Base-by-base conservation (phyloP, 306 rosid genomes). In the Corylus heterophylla region DNA sequence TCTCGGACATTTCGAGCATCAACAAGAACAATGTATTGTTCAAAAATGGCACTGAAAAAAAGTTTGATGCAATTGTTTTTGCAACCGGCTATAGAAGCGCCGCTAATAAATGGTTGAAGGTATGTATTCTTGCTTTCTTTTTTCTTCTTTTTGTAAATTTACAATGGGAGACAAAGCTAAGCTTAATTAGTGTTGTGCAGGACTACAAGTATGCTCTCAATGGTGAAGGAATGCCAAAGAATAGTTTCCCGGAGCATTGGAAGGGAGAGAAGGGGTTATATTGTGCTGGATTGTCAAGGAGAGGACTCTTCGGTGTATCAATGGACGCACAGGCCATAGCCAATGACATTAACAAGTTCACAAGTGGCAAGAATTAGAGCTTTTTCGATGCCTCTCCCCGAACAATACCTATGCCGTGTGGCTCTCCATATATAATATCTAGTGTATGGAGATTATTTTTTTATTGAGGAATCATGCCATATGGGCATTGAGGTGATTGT, bases 31-130 rank as follows among this genome's bases (percentile, higher is more conserved):
- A 67, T 27, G 81, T 89, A 12, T 4, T 51, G 0, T 93, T 93
- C 48, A 83, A n/a, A 54, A 81, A 87, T 62, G 83, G 82, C 3
- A 48, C 2, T 5, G 81, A 59, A 18, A 74, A 84, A 12, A 70
- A 71, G 11, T 91, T 88, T 50, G 92, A 93, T 61, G 94, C 45
- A 1, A 89, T 93, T 12, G 79, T 91, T 4, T 89, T 93, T 50
- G 90, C 91, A 3, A 91, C 97, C 9, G 92, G 97, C 37, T 93
- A 87, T 39, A 88, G 18, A 83, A 88, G 91, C 39, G 35, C 12
- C 4, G 92, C 90, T 4, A 71, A 81, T 56, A 75, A 51, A 0
- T 92, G 94, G 94, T 86, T 92, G 0, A 88, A 89, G 94, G 94
- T 89, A 74, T 14, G 20, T 49, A 11, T 54, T 4, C 6, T 27